phyloP scores from a whole-genome alignment of 2,329 filamentous ascomycete species.

The Colletotrichum zoysiae region DNA sequence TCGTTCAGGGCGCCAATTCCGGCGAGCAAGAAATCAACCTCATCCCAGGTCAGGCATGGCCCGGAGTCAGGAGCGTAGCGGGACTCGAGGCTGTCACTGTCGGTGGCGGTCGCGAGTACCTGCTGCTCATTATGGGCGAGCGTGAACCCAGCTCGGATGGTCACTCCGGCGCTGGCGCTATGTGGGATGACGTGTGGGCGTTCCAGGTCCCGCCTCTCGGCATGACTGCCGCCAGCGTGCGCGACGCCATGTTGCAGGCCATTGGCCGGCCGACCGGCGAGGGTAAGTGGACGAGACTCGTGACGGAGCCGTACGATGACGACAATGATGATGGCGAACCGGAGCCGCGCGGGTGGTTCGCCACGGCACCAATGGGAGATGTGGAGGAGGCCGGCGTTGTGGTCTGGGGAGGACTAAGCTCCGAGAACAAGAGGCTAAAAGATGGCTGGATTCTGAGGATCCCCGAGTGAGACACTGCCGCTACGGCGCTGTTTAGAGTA shows the following conservation, averaged over 20 bases:
- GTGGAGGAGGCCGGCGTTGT: slow-evolving; percentile 71
- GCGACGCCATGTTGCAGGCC: slow-evolving; percentile 66
- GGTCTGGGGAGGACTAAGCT: slow-evolving; percentile 70
- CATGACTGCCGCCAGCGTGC: slow-evolving; percentile 67
- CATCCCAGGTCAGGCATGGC: slow-evolving; percentile 58
- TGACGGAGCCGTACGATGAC: slow-evolving; percentile 62
- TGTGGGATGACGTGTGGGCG: slow-evolving; percentile 72
- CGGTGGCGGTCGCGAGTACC: slow-evolving; percentile 72
- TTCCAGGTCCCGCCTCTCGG: slow-evolving; percentile 70
- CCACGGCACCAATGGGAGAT: slow-evolving; percentile 67
- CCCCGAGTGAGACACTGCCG: slow-evolving; percentile 45
- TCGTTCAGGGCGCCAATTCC: slow-evolving; percentile 54
- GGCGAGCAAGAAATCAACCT: slow-evolving; percentile 53
- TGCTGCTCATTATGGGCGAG: slow-evolving; percentile 73
- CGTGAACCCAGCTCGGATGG: slow-evolving; percentile 61
- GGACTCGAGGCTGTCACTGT: slow-evolving; percentile 67
- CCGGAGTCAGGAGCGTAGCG: slow-evolving; percentile 65
- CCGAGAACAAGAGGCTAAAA: slow-evolving; percentile 63
- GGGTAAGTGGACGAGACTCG: slow-evolving; percentile 68
- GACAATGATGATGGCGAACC: slow-evolving; percentile 62
- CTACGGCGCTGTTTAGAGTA: background rate
- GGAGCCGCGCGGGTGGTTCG: slow-evolving; percentile 68
- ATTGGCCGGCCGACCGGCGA: slow-evolving; percentile 67
- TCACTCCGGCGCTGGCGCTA: slow-evolving; percentile 65
- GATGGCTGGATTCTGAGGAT: slow-evolving; percentile 76